phyloP scores from a whole-genome alignment of 2,329 filamentous ascomycete species.

The Raffaelea arxii region DNA sequence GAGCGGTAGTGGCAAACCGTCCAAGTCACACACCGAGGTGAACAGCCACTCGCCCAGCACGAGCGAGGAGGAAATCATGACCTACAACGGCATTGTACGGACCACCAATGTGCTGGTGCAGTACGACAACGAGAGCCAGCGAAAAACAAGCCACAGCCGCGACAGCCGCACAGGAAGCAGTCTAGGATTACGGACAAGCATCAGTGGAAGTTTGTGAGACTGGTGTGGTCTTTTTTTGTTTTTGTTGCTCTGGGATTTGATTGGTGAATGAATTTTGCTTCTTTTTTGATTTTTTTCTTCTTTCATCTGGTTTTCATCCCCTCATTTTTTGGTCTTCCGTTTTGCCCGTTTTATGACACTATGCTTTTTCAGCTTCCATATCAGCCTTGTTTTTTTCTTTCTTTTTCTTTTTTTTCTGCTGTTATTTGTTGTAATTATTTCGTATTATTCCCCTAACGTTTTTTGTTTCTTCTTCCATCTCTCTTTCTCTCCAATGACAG shows the following conservation, averaged over 20 bases:
- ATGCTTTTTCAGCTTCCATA: not conserved
- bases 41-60: constrained; percentile 21
- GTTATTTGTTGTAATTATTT: not conserved
- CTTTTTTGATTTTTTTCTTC: not conserved
- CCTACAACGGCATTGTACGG: constrained; percentile 27
- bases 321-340: not conserved
- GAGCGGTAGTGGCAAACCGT: constrained; percentile 6
- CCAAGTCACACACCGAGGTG: constrained; percentile 22
- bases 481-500: no score
- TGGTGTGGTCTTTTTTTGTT: not conserved
- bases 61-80: constrained; percentile 29
- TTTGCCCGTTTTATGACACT: not conserved
- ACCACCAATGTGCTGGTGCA: constrained; percentile 21
- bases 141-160: constrained; percentile 6
- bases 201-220: constrained; percentile 7
- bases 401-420: not conserved
- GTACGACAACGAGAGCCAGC: constrained; percentile 10
- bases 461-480: no score
- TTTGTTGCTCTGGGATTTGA: not conserved
- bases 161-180: constrained; percentile 8
- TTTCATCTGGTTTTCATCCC: not conserved
- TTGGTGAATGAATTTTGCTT: not conserved
- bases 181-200: constrained; percentile 7
- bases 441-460: not conserved
- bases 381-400: not conserved